Evolutionary conservation across 1,284 basidiomycete species (phyloP).

Genomic region (Ustilago bromivora): DNA sequence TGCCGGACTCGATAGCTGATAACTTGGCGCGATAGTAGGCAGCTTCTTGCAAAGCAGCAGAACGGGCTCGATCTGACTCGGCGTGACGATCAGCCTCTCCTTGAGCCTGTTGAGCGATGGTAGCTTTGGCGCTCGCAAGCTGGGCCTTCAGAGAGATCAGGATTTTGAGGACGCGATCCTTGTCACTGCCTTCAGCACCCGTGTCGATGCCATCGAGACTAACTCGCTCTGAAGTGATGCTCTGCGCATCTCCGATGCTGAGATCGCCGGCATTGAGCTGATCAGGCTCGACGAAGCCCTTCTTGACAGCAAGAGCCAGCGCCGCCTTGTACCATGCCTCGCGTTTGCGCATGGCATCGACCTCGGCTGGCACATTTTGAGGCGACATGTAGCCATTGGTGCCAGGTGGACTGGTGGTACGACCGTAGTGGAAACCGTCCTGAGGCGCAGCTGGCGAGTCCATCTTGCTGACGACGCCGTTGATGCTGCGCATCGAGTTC

Average conservation of each 20-base stretch:
- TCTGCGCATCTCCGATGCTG: constrained; percentile 41
- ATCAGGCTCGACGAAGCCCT: constrained; percentile 83
- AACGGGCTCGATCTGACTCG: constrained; percentile 83
- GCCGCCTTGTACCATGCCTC: constrained; percentile 89
- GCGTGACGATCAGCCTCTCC: constrained; percentile 81
- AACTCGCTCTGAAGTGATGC: constrained; percentile 36
- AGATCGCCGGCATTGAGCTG: constrained; percentile 53
- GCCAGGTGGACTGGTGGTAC: constrained; percentile 32
- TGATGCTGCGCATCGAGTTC: constrained; percentile 54
- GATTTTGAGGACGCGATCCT: constrained; percentile 77
- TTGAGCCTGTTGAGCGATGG: constrained; percentile 80
- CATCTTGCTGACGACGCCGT: constrained; percentile 53
- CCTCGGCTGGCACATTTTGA: constrained; percentile 72
- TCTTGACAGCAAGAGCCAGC: constrained; percentile 80
- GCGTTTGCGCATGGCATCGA: constrained; percentile 81
- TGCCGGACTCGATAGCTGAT: constrained; percentile 82
- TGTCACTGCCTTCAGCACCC: constrained; percentile 67
- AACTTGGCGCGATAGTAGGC: constrained; percentile 96
- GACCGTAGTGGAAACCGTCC: constrained; percentile 63
- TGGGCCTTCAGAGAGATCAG: constrained; percentile 88
- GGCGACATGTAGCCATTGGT: constrained; percentile 49
- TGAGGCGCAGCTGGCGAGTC: constrained; percentile 49
- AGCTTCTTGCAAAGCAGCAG: constrained; percentile 89
- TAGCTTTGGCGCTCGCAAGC: constrained; percentile 83
- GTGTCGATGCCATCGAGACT: constrained; percentile 70